Base-by-base conservation (phyloP, 345 rosid genomes). In the Erucastrum elatum region DNA sequence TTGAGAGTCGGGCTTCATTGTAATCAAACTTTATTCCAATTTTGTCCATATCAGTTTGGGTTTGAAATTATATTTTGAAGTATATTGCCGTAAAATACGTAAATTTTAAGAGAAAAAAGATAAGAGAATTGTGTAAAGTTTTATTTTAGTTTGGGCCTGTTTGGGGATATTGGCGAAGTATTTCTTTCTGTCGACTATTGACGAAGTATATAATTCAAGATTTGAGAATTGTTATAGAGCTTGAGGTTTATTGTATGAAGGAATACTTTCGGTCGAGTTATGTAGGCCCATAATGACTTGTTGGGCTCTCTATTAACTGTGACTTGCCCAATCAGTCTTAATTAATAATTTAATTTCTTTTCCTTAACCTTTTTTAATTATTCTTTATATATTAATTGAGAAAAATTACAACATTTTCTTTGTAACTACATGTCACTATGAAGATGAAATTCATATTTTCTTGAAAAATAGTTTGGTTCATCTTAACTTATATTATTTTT, bases 41-140 rank as follows among this genome's bases (percentile, higher is more conserved):
- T 66, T 15, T 60, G 80, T 46, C 29, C 60, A 44, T 68, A 4
- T 49, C 64, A 1, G 70, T 63, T 63, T 16, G 75, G 81, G 30
- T 11, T 51, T 63, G 26, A 33, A 37, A 63, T 46, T n/a, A 7
- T 10, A 41, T 16, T 73, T 30, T 12, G 70, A 64, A 11, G 70
- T 25, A 66, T 49, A 49, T 49, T 39, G 27, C 17, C 56, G 13
- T 27, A 68, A 46, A 46, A n/a, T 68, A 39, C 72, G 4, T 49
- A 15, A 51, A 44, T 3, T 4, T 11, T 5, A 10, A 27, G 12
- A 7, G 10, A 1, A 56, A 2, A 3, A 56, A 17, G 49, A 17
- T 27, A 2, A 21, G n/a, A 68, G n/a, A 46, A 46, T 11, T 46
- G 5, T 44, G 53, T 44, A 39, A 39, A 60, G 4, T 39, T 35